Evolutionary conservation across 176 grass and related monocot species (phyloP).

Genomic region (Poa pratensis): DNA sequence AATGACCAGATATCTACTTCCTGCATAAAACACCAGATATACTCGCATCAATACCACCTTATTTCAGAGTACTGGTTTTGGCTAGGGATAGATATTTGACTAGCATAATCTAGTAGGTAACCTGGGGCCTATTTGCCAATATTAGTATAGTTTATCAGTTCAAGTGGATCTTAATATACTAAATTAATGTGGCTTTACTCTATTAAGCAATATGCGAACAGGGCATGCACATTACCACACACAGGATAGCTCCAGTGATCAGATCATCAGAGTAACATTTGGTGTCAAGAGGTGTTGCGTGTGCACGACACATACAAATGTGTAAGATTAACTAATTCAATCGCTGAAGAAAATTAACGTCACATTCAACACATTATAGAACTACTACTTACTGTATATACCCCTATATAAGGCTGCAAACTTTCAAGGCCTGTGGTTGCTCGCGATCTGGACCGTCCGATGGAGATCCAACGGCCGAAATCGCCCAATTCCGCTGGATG

Average conservation of each 20-base stretch:
- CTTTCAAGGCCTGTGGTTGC: too few relatives aligned
- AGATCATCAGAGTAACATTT: constrained; percentile 8
- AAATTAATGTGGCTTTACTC: constrained; percentile 19
- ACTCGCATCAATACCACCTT: not conserved
- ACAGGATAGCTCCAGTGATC: constrained; percentile 10
- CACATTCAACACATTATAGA: not conserved
- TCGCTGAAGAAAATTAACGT: constrained; percentile 1
- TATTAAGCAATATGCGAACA: not conserved
- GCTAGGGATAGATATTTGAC: not conserved
- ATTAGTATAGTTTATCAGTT: constrained; percentile 24
- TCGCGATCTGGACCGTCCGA: too few relatives aligned
- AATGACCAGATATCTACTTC: constrained; percentile 98
- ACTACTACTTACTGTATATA: too few relatives aligned
- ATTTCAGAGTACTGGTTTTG: not conserved
- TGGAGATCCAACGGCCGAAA: too few relatives aligned
- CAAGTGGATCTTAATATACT: constrained; percentile 23
- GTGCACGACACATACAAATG: not conserved
- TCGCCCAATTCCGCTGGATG: too few relatives aligned
- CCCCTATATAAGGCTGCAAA: too few relatives aligned
- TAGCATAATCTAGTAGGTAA: constrained; percentile 18
- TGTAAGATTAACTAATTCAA: constrained; percentile 4
- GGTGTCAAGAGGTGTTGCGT: not conserved
- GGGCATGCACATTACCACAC: not conserved
- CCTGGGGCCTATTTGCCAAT: constrained; percentile 3
- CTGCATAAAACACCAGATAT: constrained; percentile 52